These are phyloP conservation scores for Phytophthora palmivora DNA, from an alignment of 352 stramenopile genomes.

Conservation along the genomic window DNA sequence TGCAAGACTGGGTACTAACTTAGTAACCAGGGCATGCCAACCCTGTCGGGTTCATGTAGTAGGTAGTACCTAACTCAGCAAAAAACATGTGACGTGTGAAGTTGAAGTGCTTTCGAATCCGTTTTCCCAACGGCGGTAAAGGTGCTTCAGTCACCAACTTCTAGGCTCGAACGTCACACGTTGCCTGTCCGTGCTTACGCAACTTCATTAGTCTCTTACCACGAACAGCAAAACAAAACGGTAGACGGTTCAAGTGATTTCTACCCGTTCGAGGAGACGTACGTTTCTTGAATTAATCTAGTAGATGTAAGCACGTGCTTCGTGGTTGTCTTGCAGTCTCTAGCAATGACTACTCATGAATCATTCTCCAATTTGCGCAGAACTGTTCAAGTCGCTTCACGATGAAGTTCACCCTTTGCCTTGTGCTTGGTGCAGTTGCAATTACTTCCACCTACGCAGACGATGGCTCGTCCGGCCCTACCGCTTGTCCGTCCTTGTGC, in stretches of 20 bases:
- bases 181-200: slow-evolving; percentile 5
- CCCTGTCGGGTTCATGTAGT: too few relatives aligned
- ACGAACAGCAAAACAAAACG: slow-evolving; percentile 7
- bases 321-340: neutral
- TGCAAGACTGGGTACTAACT: neutral
- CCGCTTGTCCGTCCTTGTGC: slow-evolving; percentile 8
- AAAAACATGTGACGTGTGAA: slow-evolving; percentile 12
- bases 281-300: slow-evolving; percentile 14
- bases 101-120: slow-evolving; percentile 3
- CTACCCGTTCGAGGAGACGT: slow-evolving; percentile 5
- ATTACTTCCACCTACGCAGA: neutral
- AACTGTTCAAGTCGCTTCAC: neutral
- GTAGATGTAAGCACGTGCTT: slow-evolving; percentile 8
- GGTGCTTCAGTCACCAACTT: too few relatives aligned
- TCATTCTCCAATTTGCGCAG: slow-evolving; percentile 10
- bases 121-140: slow-evolving; percentile 14
- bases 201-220: neutral
- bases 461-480: neutral
- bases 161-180: neutral
- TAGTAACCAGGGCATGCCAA: too few relatives aligned
- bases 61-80: too few relatives aligned
- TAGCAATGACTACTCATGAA: neutral
- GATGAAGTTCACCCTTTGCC: slow-evolving; percentile 12
- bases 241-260: neutral
- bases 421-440: slow-evolving; percentile 5